Percentiles rank a stretch among this genome's conserved stretches.
Conservation (phyloP, 2,329 filamentous ascomycete species). For the Acrocalymma vagum region DNA sequence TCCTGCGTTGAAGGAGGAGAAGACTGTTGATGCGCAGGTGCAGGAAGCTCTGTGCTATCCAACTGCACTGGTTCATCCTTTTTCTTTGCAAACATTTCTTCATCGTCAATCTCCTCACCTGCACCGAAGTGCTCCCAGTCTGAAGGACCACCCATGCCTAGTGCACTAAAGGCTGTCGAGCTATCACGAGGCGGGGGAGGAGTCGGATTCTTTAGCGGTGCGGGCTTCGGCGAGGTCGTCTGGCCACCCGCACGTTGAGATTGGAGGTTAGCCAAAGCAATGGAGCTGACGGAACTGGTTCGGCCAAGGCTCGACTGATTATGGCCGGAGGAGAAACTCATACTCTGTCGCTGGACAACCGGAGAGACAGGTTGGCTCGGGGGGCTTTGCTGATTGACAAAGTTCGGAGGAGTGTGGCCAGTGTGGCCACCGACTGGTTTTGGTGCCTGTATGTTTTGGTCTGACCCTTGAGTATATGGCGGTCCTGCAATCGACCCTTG, state of each 20-base stretch:
- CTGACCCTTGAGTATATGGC: conserved; percentile 22
- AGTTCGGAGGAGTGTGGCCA: conserved; percentile 30
- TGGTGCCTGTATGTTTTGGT: conserved; percentile 34
- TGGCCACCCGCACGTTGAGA: conserved; percentile 31
- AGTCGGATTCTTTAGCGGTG: conserved; percentile 23
- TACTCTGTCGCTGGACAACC: conserved; percentile 34
- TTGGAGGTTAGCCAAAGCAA: conserved; percentile 38
- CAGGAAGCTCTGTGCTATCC: conserved; percentile 40
- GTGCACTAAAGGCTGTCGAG: conserved; percentile 39
- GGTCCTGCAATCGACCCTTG: conserved; percentile 26
- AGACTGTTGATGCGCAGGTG: too few relatives aligned
- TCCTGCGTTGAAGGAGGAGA: conserved; percentile 34
- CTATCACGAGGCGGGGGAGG: conserved; percentile 36
- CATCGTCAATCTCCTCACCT: conserved; percentile 44
- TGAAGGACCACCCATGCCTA: conserved; percentile 45
- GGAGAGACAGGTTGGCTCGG: conserved; percentile 45
- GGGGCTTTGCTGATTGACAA: conserved; percentile 35
- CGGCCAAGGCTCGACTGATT: conserved; percentile 24
- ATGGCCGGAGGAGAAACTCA: conserved; percentile 29
- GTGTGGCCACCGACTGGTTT: conserved; percentile 34
- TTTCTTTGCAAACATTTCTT: conserved; percentile 42
- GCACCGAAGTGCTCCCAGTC: conserved; percentile 49
- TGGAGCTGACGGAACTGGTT: conserved; percentile 41
- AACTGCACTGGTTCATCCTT: conserved; percentile 22
- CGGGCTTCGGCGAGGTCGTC: conserved; percentile 35